phyloP scores from a whole-genome alignment of 805 yeast species.

The Kodamaea neixiangensis region DNA sequence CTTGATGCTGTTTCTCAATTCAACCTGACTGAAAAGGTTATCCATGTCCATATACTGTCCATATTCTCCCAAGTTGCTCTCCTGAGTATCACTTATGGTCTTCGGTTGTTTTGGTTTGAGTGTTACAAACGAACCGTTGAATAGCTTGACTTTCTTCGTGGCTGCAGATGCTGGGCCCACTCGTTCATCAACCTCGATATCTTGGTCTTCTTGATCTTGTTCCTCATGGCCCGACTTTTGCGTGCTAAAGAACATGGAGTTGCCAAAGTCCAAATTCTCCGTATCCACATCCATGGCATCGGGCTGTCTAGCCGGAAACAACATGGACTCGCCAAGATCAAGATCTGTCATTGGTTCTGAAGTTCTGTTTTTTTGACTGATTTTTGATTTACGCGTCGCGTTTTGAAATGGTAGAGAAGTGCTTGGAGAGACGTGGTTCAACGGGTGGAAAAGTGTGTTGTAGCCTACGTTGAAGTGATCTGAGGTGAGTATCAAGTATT shows the following conservation, averaged over 20 bases:
- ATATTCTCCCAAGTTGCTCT: constrained; percentile 6
- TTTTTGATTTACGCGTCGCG: neutral
- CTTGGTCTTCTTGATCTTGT: neutral
- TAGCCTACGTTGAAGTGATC: too few species aligned
- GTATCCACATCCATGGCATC: neutral
- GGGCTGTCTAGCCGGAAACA: neutral
- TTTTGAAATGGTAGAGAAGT: too few species aligned
- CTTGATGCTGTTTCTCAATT: constrained; percentile 11
- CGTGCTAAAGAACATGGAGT: constrained; percentile 1
- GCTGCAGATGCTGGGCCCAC: constrained; percentile 5
- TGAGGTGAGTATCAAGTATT: too few species aligned
- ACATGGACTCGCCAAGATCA: constrained; percentile 4
- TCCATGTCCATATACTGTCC: constrained; percentile 15
- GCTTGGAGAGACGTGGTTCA: too few species aligned
- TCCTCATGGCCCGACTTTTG: neutral
- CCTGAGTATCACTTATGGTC: constrained; percentile 2
- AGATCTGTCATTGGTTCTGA: neutral
- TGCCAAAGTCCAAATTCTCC: neutral
- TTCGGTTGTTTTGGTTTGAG: constrained; percentile 14
- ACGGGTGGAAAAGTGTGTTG: too few species aligned
- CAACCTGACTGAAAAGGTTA: constrained; percentile 15
- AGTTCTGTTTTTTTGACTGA: neutral
- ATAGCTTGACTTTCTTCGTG: constrained; percentile 13
- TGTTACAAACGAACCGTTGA: constrained; percentile 11
- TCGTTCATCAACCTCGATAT: neutral